These are phyloP conservation scores for Globisporangium splendens DNA, from an alignment of 352 stramenopile genomes.

Conservation along the genomic window DNA sequence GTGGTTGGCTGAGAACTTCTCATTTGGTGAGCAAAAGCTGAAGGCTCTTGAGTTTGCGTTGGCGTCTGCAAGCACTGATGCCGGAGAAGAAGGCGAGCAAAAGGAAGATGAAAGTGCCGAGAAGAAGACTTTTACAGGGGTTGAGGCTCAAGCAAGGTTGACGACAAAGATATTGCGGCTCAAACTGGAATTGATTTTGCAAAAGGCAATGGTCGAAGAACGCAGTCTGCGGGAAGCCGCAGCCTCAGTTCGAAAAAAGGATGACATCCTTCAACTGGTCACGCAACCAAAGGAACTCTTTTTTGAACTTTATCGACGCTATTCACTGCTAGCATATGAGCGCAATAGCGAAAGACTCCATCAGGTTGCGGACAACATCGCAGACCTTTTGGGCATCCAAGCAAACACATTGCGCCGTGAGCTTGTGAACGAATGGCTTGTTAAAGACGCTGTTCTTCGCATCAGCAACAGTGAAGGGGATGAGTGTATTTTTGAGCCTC, in stretches of 20 bases:
- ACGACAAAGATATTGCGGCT: conserved; percentile 36
- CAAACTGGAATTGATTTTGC: conserved; percentile 36
- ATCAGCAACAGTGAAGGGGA: conserved; percentile 1
- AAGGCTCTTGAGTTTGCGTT: conserved; percentile 46
- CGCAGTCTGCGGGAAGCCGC: conserved; percentile 9
- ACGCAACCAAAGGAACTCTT: conserved; percentile 35
- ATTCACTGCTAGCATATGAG: conserved; percentile 29
- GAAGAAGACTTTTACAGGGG: conserved; percentile 34
- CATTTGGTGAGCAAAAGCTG: conserved; percentile 34
- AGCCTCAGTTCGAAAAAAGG: conserved; percentile 13
- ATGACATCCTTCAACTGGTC: conserved; percentile 27
- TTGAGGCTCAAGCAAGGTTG: conserved; percentile 27
- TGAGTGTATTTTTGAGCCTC: conserved; percentile 27
- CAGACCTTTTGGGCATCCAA: conserved; percentile 22
- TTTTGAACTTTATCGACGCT: conserved; percentile 40
- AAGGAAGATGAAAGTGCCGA: conserved; percentile 5
- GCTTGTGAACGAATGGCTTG: conserved; percentile 48
- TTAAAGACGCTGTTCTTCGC: conserved; percentile 33
- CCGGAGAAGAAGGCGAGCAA: conserved; percentile 4
- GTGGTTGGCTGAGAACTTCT: conserved; percentile 50
- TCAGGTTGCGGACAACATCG: conserved; percentile 25
- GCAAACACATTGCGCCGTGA: conserved; percentile 29
- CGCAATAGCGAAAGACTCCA: conserved; percentile 25
- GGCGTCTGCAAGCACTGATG: conserved; percentile 2
- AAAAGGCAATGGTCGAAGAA: conserved; percentile 17